Evolutionary conservation across 2,329 filamentous ascomycete species (phyloP).

Genomic region (Talaromyces islandicus): DNA sequence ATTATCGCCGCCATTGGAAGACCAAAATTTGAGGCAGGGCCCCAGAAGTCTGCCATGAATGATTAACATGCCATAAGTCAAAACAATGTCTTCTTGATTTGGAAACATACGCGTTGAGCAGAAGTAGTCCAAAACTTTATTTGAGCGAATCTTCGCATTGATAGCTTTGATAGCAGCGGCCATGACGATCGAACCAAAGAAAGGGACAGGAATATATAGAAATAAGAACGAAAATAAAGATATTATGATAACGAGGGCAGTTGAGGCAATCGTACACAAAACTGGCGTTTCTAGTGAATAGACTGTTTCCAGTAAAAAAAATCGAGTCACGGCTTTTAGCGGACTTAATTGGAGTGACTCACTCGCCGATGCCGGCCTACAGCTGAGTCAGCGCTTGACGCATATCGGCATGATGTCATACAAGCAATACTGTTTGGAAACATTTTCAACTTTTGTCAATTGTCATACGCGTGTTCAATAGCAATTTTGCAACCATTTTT

Average conservation of each 20-base stretch:
- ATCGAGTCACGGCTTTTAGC: not conserved
- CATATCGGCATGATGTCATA: not conserved
- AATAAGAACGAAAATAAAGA: not conserved
- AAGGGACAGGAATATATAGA: not conserved
- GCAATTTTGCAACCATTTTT: not conserved
- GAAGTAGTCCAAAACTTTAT: slow-evolving; percentile 9
- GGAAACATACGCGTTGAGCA: slow-evolving; percentile 10
- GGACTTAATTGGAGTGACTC: not conserved
- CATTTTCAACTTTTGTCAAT: not conserved
- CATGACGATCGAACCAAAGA: not conserved
- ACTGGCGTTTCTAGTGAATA: not conserved
- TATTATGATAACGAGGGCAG: not conserved
- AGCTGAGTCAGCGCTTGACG: not conserved
- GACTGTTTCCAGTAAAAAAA: not conserved
- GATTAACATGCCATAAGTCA: not conserved
- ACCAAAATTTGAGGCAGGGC: slow-evolving; percentile 12
- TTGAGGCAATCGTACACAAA: not conserved
- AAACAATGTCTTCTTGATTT: too few relatives aligned
- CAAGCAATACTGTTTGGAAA: not conserved
- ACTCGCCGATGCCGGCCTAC: not conserved
- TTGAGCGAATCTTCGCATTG: slow-evolving; percentile 11
- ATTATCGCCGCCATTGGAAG: slow-evolving; percentile 9
- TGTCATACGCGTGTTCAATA: not conserved
- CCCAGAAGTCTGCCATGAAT: slow-evolving; percentile 10
- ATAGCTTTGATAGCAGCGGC: slow-evolving; percentile 8